phyloP scores from a whole-genome alignment of 768 basidiomycete species.

The Rhodotorula diobovata region DNA sequence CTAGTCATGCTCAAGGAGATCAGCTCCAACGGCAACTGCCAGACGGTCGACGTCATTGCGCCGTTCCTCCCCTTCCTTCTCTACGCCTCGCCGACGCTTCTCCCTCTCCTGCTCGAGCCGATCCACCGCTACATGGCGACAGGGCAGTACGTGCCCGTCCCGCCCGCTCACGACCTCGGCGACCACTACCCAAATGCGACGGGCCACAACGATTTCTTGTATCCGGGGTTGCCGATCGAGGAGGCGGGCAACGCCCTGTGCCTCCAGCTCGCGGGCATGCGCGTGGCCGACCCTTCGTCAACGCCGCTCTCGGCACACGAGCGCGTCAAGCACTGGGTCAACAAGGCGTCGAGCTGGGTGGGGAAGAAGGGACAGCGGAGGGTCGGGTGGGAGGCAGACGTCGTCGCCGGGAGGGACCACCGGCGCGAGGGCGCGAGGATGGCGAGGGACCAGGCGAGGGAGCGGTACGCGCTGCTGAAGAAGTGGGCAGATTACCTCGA shows the following conservation, averaged over 20 bases:
- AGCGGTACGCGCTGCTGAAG: constrained; percentile 20
- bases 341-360: neutral
- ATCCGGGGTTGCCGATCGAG: constrained; percentile 31
- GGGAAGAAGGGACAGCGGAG: neutral
- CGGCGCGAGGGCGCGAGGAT: constrained; percentile 24
- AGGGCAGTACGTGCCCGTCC: constrained; percentile 20
- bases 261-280: constrained; percentile 20
- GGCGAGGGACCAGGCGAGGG: constrained; percentile 9
- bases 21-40: constrained; percentile 36
- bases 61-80: constrained; percentile 36
- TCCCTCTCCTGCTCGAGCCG: constrained; percentile 34
- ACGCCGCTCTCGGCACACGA: neutral
- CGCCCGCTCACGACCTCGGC: constrained; percentile 36
- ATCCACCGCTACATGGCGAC: constrained; percentile 29
- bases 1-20: constrained; percentile 39
- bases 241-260: constrained; percentile 33
- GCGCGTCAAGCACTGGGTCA: neutral
- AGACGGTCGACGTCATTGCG: constrained; percentile 28
- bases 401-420: constrained; percentile 18
- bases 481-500: constrained; percentile 25
- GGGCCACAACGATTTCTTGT: constrained; percentile 24
- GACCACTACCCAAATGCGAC: constrained; percentile 35
- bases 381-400: constrained; percentile 18
- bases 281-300: neutral
- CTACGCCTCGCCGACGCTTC: constrained; percentile 27